A percentile compares a stretch with the other conserved stretches of the same genome.
Conservation (phyloP, 2,329 filamentous ascomycete genomes). For the Penicillium sp. region DNA sequence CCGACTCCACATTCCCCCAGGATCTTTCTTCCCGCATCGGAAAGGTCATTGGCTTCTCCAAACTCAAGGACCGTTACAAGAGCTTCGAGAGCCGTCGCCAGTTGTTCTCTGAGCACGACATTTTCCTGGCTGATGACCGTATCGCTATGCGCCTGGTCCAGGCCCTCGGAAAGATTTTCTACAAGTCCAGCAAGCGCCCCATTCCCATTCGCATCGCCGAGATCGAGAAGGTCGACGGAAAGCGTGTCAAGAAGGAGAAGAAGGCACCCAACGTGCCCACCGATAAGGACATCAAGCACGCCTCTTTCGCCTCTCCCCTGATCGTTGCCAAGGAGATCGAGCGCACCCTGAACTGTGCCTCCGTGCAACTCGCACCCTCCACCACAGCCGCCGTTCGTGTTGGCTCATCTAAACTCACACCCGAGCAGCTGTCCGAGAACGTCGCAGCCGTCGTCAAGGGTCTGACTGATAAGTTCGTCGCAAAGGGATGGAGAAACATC, state of each 20-base stretch:
- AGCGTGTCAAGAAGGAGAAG: constrained; percentile 60
- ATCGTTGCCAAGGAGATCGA: constrained; percentile 80
- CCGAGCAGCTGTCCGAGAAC: constrained; percentile 79
- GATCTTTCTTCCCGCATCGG: constrained; percentile 68
- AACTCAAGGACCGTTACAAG: constrained; percentile 87
- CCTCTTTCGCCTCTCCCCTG: constrained; percentile 58
- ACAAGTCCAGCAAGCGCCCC: constrained; percentile 83
- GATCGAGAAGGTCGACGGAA: constrained; percentile 61
- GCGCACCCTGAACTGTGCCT: constrained; percentile 72
- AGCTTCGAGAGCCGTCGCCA: constrained; percentile 85
- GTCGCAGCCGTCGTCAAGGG: constrained; percentile 69
- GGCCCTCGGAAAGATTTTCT: constrained; percentile 88
- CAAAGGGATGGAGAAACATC: constrained; percentile 85
- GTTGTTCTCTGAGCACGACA: constrained; percentile 80
- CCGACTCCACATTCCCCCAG: constrained; percentile 69
- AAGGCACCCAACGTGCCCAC: constrained; percentile 45
- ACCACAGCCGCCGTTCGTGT: constrained; percentile 80
- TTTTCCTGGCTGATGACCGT: constrained; percentile 91
- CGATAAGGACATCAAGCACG: constrained; percentile 44
- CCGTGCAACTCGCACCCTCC: constrained; percentile 76
- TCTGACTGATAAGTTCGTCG: constrained; percentile 76
- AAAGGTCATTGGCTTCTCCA: constrained; percentile 76
- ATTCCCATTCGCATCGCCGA: constrained; percentile 76
- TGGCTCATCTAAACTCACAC: constrained; percentile 71
- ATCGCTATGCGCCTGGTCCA: constrained; percentile 73